phyloP scores from a whole-genome alignment of 2,329 filamentous ascomycete genomes.

The Arthroderma uncinatum region DNA sequence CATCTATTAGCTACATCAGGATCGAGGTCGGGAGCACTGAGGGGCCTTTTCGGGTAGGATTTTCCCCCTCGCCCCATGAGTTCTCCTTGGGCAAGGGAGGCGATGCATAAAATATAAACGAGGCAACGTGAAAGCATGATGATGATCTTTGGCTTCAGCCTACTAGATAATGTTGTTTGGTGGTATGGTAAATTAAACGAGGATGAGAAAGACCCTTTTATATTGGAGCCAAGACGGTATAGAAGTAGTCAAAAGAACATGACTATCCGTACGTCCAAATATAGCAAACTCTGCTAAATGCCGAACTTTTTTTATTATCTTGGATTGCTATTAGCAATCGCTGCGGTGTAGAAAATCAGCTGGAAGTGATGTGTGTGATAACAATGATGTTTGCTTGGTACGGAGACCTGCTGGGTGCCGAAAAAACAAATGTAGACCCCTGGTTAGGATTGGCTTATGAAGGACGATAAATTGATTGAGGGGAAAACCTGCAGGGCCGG shows the following conservation, averaged over 20 bases:
- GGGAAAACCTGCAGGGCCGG: neutral
- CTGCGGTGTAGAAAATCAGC: neutral
- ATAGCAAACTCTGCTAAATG: neutral
- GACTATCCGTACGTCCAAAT: neutral
- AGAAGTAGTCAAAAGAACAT: neutral
- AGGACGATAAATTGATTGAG: neutral
- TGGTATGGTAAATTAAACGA: no score
- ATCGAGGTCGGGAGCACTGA: neutral
- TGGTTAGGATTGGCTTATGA: no score
- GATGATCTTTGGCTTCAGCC: neutral
- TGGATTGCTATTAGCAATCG: neutral
- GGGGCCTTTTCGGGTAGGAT: neutral
- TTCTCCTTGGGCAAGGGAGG: neutral
- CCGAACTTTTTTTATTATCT: neutral
- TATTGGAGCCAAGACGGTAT: neutral
- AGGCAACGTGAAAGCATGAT: neutral
- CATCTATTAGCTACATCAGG: neutral
- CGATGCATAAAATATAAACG: neutral
- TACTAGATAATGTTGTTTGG: neutral
- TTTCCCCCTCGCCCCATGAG: neutral
- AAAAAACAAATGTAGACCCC: neutral
- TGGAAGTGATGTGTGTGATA: neutral
- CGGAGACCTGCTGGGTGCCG: neutral
- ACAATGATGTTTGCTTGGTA: neutral
- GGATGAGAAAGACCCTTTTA: neutral